phyloP scores from a whole-genome alignment of 495 filamentous ascomycete species.

The Amorphotheca resinae region DNA sequence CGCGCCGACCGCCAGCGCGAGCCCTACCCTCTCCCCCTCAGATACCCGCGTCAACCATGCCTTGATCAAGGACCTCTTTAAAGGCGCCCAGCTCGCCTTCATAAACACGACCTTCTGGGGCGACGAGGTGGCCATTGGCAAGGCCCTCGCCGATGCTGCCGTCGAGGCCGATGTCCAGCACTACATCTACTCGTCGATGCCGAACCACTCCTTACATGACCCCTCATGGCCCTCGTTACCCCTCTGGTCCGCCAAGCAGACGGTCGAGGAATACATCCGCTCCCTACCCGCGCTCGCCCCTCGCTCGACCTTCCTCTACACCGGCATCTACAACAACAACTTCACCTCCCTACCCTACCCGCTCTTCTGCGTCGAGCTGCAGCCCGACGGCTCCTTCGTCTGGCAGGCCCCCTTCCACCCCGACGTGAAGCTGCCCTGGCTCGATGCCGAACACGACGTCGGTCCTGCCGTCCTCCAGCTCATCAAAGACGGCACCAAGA shows the following conservation, averaged over 20 bases:
- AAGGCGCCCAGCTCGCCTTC: constrained; percentile 76
- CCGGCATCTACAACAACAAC: constrained; percentile 98
- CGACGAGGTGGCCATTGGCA: constrained; percentile 81
- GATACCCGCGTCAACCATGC: constrained; percentile 37
- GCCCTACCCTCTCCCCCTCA: constrained; percentile 26
- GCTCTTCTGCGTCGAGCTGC: constrained; percentile 83
- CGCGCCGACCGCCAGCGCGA: constrained; percentile 22
- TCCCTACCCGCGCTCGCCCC: constrained; percentile 49
- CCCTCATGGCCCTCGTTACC: constrained; percentile 63
- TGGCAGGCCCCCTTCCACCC: constrained; percentile 94
- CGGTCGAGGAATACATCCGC: constrained; percentile 81
- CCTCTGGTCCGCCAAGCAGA: constrained; percentile 84
- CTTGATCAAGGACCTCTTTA: constrained; percentile 68
- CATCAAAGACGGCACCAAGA: constrained; percentile 80
- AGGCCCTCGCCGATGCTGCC: constrained; percentile 77
- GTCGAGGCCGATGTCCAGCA: constrained; percentile 75
- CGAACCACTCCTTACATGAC: constrained; percentile 69
- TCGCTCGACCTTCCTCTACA: constrained; percentile 69
- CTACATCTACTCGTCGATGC: constrained; percentile 94
- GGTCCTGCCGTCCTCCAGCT: constrained; percentile 91
- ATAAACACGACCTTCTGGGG: constrained; percentile 98
- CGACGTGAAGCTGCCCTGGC: constrained; percentile 80
- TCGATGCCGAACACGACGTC: constrained; percentile 94
- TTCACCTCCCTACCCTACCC: constrained; percentile 91
- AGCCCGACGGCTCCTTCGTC: constrained; percentile 69